Evolutionary conservation across 306 rosid species (phyloP), one percentile per base, ranked within the genome.

Genomic region (Gleditsia sinensis): DNA sequence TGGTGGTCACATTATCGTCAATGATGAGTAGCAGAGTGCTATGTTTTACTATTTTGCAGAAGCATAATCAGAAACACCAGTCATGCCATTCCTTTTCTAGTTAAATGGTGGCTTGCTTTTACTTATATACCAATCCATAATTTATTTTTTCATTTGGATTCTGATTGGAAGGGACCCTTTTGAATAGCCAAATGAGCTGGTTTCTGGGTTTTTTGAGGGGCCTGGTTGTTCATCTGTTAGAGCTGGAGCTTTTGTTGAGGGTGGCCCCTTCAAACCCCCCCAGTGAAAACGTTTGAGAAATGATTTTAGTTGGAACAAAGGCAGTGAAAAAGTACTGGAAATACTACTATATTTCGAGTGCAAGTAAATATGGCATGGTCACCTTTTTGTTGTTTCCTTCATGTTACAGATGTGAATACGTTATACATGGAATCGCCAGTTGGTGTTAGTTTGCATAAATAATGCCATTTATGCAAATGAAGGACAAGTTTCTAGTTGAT

Each of bases 81-180:
- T 95, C 36, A 93, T 88, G 83, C 98, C 98, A n/a, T 71, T 93
- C 6, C 96, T 93, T 24, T 93, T 93, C 51, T 93, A 96, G 98
- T 75, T 90, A 25, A 88, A 86, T 77, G 91, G 93, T 76, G 96
- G 96, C 88, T 59, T 68, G 5, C 28, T 61, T 11, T 64, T 21
- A 24, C 13, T n/a, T 19, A 6, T 25, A 13, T 53, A 10, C 25
- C 32, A 63, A 34, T n/a, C n/a, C n/a, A n/a, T n/a, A n/a, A n/a
- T n/a, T n/a, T n/a, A n/a, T n/a, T n/a, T n/a, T n/a, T n/a, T n/a
- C n/a, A n/a, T n/a, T n/a, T n/a, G n/a, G n/a, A n/a, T n/a, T n/a
- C n/a, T n/a, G n/a, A n/a, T n/a, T n/a, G n/a, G n/a, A n/a, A n/a
- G n/a, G n/a, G n/a, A n/a, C n/a, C n/a, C n/a, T n/a, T n/a, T n/a